phyloP scores from a whole-genome alignment of 768 basidiomycete genomes.

The Podaxis sp. region DNA sequence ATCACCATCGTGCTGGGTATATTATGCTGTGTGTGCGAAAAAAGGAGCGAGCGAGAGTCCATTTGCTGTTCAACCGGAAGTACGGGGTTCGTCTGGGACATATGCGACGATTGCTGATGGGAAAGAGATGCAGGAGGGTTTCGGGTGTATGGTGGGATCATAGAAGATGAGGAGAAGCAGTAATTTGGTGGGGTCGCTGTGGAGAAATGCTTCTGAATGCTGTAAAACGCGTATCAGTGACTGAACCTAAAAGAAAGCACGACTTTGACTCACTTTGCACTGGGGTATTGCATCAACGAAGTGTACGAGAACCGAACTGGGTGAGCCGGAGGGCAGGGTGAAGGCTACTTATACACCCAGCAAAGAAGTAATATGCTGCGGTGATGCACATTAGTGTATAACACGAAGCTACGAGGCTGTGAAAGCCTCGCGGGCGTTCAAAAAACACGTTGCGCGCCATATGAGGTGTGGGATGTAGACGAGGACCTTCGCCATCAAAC shows the following conservation, averaged over 20 bases:
- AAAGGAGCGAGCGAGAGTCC: background rate
- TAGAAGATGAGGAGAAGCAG: background rate
- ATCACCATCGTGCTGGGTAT: background rate
- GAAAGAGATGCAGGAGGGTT: background rate
- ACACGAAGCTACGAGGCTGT: background rate
- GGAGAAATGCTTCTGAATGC: background rate
- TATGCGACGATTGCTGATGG: background rate
- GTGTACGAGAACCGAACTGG: background rate
- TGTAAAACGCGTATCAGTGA: background rate
- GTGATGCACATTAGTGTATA: background rate
- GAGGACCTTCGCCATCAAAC: background rate
- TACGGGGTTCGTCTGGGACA: background rate
- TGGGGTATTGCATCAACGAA: background rate
- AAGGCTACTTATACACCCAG: background rate
- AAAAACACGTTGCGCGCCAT: conserved; percentile 1
- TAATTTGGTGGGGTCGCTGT: background rate
- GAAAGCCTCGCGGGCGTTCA: conserved; percentile 1
- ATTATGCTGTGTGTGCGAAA: background rate
- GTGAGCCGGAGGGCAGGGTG: background rate
- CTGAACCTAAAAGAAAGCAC: background rate
- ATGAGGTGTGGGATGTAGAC: background rate
- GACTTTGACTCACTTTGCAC: background rate
- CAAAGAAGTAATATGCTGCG: background rate
- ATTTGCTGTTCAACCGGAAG: background rate
- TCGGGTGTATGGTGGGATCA: background rate